Base-by-base conservation (phyloP, 306 rosid genomes). In the Luffa aegyptiaca region DNA sequence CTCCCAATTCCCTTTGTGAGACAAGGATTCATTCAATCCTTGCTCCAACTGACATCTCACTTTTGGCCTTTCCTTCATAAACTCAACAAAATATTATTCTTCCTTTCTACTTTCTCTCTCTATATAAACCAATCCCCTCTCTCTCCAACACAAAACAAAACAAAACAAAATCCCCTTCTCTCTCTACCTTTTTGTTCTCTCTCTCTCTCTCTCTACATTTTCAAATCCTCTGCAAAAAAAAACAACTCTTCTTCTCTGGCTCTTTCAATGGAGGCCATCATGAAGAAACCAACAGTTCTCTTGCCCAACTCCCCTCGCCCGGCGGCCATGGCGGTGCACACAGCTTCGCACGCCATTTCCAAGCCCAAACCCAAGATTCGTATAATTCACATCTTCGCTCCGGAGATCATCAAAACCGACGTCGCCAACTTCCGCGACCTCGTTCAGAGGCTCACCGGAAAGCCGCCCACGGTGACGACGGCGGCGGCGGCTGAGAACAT, bases 321-420 rank as follows among this genome's bases (percentile, higher is more conserved):
- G 16, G 33, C 85, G 61, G 64, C 84, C 62, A 82, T 88, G 59
- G 86, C 82, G 80, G 79, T 90, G 80, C 95, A 91, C 87, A 83
- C 69, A 79, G 82, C 85, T 41, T 95, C 97, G 0, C 86, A 87
- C 58, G 65, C 76, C 57, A 88, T 92, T 56, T 89, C 92, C 8
- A 95, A 95, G 62, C 45, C 86, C 14, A 92, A 85, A 81, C 96
- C 97, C 18, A 91, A 91, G 83, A 91, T 95, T 41, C 89, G 98
- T 35, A 95, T 95, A 73, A 92, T 91, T 76, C 98, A 95, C 88
- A 88, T 95, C 82, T 90, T 91, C 52, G 97, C 97, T 5, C 97
- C 97, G 0, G 92, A 92, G 81, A 89, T 95, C 82, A 95, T 95
- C 90, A 88, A 89, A 80, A 95, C 96, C 7, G 97, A 95, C 81